Base-by-base conservation (phyloP, 768 basidiomycete genomes). In the Boletus sp. region DNA sequence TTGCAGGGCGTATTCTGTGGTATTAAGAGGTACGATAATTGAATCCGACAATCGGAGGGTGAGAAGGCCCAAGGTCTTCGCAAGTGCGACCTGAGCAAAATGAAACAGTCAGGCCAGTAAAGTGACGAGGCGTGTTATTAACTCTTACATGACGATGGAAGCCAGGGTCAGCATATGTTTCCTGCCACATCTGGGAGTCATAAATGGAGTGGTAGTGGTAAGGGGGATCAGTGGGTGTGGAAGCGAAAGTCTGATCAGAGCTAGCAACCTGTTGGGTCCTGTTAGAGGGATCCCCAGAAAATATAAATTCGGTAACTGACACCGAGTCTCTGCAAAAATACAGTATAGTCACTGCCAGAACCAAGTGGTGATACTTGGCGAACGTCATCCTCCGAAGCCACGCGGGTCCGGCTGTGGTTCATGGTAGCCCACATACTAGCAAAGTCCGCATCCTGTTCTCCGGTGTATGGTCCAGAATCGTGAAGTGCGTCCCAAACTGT, bases 281-380 rank as follows among this genome's bases (percentile, higher is more conserved):
- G 6, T 56, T 5, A 55, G n/a, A 48, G 39, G 30, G 19, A 32
- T 13, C 4, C n/a, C 8, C 2, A 4, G 35, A 52, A 41, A 8
- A 7, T 23, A 38, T 2, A 8, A 41, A 32, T 39, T 7, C 14
- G 9, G 25, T 62, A 51, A 29, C 82, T 69, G 50, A 87, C 80
- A 1, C 87, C 87, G 42, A 84, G 75, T 42, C 84, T 78, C 70
- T 97, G 91, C 62, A 98, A 72, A 72, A 98, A 97, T 9, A 91
- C 88, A 1, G 94, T 96, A 59, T 78, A 97, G 71, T 97, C 94
- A 51, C 89, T 91, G 39, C 90, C 91, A 45, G 85, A 89, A 29
- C 91, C 91, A 23, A 93, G 74, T 13, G 89, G 79, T 1, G 35
- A 33, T 21, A 93, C 71, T 14, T 77, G 78, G 9, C 72, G 67